phyloP scores from a whole-genome alignment of 2,329 filamentous ascomycete genomes.

The Aspergillus transmontanensis region DNA sequence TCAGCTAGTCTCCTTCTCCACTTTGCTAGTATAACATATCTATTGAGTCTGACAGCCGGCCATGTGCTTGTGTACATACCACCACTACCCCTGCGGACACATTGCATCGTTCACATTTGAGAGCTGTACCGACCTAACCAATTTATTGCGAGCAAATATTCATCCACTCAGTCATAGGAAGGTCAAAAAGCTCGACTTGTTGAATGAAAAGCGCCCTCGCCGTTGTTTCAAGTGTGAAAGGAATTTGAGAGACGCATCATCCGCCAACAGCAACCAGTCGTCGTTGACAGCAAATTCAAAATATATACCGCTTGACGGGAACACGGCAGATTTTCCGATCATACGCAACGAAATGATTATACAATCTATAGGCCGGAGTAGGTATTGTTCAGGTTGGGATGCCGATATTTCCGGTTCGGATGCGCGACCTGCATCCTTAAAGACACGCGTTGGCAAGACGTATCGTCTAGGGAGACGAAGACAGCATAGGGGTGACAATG shows the following conservation, averaged over 20 bases:
- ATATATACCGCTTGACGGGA: background rate
- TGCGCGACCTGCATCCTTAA: background rate
- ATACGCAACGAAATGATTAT: background rate
- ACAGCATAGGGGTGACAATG: background rate
- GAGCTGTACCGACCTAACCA: constrained; percentile 26
- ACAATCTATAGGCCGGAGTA: too few relatives aligned
- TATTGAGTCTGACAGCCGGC: background rate
- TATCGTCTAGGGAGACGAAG: background rate
- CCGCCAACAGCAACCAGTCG: background rate
- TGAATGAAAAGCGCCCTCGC: background rate
- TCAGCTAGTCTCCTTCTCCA: background rate
- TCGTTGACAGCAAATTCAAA: too few relatives aligned
- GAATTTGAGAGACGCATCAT: background rate
- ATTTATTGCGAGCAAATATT: constrained; percentile 17
- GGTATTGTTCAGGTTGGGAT: background rate
- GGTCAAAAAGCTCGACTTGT: constrained; percentile 14
- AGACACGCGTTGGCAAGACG: background rate
- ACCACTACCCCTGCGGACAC: constrained; percentile 34
- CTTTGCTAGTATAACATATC: background rate
- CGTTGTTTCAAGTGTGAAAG: constrained; percentile 16
- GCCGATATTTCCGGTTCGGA: background rate
- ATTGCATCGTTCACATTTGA: constrained; percentile 29
- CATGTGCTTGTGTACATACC: constrained; percentile 32
- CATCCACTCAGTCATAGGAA: background rate
- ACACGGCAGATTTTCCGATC: background rate